Evolutionary conservation across 1,139 yeast genomes (phyloP).

Genomic region (Meyerozyma athensensis): DNA sequence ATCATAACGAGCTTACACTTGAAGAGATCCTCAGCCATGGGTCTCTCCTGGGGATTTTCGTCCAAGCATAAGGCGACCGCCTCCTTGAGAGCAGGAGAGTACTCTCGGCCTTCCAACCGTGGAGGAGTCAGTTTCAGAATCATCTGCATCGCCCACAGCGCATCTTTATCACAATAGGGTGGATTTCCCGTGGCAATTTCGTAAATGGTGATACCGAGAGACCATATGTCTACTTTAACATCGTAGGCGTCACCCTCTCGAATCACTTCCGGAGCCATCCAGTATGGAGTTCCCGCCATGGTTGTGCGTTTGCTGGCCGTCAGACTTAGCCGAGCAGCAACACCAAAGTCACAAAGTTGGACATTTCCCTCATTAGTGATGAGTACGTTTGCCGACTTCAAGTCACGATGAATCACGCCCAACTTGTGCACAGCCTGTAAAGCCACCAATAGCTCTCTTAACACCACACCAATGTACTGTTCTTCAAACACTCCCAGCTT

Average conservation of each 20-base stretch:
- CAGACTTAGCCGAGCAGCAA: constrained; percentile 89
- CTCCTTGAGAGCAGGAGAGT: constrained; percentile 73
- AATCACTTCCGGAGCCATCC: constrained; percentile 99
- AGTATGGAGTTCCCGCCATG: constrained; percentile 97
- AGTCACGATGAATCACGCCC: constrained; percentile 92
- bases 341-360: constrained; percentile 95
- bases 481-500: constrained; percentile 90
- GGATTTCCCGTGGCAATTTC: constrained; percentile 98
- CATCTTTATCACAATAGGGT: constrained; percentile 94
- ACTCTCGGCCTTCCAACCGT: constrained; percentile 84
- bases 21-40: constrained; percentile 77
- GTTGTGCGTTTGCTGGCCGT: constrained; percentile 79
- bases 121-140: constrained; percentile 94
- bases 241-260: constrained; percentile 87
- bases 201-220: constrained; percentile 86
- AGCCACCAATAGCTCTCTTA: constrained; percentile 76
- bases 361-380: constrained; percentile 87
- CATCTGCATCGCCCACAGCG: constrained; percentile 89
- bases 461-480: constrained; percentile 70
- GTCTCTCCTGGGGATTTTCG: constrained; percentile 87
- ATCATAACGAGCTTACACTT: constrained; percentile 68
- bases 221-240: constrained; percentile 88
- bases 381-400: constrained; percentile 92
- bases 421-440: constrained; percentile 77
- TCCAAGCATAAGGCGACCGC: constrained; percentile 88